Evolutionary conservation across 495 filamentous ascomycete species (phyloP), one percentile per base, ranked within the genome.

Genomic region (Aspergillus bridgeri): DNA sequence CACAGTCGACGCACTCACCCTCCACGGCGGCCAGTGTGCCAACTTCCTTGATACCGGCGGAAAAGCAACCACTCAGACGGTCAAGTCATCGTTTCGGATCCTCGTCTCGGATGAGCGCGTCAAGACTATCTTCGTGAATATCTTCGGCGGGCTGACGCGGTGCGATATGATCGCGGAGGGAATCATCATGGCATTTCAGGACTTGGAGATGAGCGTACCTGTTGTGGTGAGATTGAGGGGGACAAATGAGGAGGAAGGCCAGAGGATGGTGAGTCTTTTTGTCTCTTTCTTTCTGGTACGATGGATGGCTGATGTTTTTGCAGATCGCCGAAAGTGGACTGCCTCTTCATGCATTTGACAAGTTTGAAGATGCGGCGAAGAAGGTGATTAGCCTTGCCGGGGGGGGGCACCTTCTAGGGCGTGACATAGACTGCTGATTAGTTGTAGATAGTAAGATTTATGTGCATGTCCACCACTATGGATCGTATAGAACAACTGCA

Each of bases 1-100:
- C 71, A 95, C 92, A 0, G 83, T 90, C 56, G 92, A 96, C 65
- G 87, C 88, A 3, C 82, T 95, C 6, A 77, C 80, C 3, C 71
- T 82, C 42, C 83, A 83, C 57, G 86, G 84, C 42, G 86, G 85
- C 48, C 73, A 79, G 45, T 84, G 83, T 24, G 81, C 90, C 25
- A 96, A 96, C 58, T 96, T 96, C 74, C 79, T 96, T 24, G 92
- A 96, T 67, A 95, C 91, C 0, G 91, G 92, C 25, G 92, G 91
- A 51, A 96, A 95, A 69, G 92, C 92, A 1, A 96, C 92, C 2
- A 83, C 81, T n/a, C 85, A 87, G 63, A 95, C 90, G 0, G 88
- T 96, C 42, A 87, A 89, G 71, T 78, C 83, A 48, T 86, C 84
- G 20, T 93, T 96, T 61, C 77, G 83, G 49, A 74, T 89, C 8